These are phyloP conservation scores for Podospora pseudoanserina DNA, from an alignment of 495 filamentous ascomycete species.

Conservation along the genomic window DNA sequence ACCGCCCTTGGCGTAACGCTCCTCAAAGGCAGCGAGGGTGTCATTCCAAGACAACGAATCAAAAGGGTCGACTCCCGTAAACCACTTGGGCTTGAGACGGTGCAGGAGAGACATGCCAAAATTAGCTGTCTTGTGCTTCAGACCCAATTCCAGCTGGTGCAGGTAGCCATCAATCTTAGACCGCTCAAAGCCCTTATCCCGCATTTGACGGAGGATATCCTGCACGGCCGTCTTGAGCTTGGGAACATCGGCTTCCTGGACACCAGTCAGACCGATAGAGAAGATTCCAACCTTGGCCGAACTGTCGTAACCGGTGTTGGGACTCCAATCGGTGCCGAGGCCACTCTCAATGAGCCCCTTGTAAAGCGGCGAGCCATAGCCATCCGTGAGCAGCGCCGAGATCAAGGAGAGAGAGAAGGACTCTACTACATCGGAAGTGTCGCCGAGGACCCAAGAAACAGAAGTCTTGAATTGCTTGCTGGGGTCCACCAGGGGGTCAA, in stretches of 20 bases:
- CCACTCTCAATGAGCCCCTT: slow-evolving; percentile 86
- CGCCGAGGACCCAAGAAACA: slow-evolving; percentile 84
- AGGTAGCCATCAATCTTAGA: slow-evolving; percentile 89
- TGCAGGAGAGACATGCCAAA: slow-evolving; percentile 92
- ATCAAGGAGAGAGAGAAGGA: slow-evolving; percentile 79
- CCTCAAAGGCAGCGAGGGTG: slow-evolving; percentile 75
- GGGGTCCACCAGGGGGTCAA: slow-evolving; percentile 81
- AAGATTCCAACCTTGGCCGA: slow-evolving; percentile 75
- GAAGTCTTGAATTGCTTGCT: slow-evolving; percentile 92
- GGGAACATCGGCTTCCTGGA: slow-evolving; percentile 70
- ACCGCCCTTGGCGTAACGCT: slow-evolving; percentile 60
- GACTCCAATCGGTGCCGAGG: slow-evolving; percentile 85
- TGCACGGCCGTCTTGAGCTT: slow-evolving; percentile 70
- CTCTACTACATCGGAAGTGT: slow-evolving; percentile 75
- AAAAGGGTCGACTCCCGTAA: slow-evolving; percentile 91
- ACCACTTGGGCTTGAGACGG: slow-evolving; percentile 83
- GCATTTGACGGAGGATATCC: slow-evolving; percentile 60
- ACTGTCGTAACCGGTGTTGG: slow-evolving; percentile 86
- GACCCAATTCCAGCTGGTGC: slow-evolving; percentile 82
- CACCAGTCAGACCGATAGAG: slow-evolving; percentile 84
- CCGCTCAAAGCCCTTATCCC: slow-evolving; percentile 74
- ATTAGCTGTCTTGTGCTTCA: slow-evolving; percentile 92
- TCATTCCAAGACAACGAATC: slow-evolving; percentile 86
- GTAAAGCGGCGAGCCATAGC: slow-evolving; percentile 93
- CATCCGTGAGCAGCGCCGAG: slow-evolving; percentile 79